phyloP scores from a whole-genome alignment of 768 basidiomycete species.

The Rhodotorula graminis region DNA sequence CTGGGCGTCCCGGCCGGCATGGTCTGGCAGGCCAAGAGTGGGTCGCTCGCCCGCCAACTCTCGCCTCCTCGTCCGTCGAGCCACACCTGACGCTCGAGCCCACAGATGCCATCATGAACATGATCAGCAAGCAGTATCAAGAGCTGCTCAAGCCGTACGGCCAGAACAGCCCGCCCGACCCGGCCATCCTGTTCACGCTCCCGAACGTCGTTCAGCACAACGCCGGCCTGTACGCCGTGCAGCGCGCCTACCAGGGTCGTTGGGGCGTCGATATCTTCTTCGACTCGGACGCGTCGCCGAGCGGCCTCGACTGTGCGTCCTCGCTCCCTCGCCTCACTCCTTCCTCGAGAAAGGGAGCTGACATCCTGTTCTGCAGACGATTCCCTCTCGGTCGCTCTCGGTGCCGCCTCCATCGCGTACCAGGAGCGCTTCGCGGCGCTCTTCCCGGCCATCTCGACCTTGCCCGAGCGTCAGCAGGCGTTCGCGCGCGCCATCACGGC shows the following conservation, averaged over 20 bases:
- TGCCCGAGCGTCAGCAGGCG: constrained; percentile 55
- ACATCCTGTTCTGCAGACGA: no score
- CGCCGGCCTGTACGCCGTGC: constrained; percentile 79
- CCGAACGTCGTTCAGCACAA: constrained; percentile 66
- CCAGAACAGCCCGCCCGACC: constrained; percentile 58
- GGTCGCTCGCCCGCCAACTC: neutral
- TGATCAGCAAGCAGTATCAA: constrained; percentile 59
- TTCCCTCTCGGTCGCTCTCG: constrained; percentile 64
- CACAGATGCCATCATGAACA: constrained; percentile 62
- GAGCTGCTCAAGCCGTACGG: constrained; percentile 56
- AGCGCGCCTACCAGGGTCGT: constrained; percentile 74
- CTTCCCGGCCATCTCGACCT: constrained; percentile 62
- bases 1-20: constrained; percentile 21
- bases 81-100: neutral
- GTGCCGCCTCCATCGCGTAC: constrained; percentile 61
- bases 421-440: constrained; percentile 61
- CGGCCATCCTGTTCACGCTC: constrained; percentile 71
- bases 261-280: constrained; percentile 89
- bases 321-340: no score
- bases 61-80: no score
- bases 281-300: constrained; percentile 55
- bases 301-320: constrained; percentile 60
- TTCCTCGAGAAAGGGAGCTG: no score
- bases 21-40: constrained; percentile 40
- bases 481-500: constrained; percentile 88